These are phyloP conservation scores for Russula brevipes DNA, from an alignment of 768 basidiomycete species.

Conservation along the genomic window DNA sequence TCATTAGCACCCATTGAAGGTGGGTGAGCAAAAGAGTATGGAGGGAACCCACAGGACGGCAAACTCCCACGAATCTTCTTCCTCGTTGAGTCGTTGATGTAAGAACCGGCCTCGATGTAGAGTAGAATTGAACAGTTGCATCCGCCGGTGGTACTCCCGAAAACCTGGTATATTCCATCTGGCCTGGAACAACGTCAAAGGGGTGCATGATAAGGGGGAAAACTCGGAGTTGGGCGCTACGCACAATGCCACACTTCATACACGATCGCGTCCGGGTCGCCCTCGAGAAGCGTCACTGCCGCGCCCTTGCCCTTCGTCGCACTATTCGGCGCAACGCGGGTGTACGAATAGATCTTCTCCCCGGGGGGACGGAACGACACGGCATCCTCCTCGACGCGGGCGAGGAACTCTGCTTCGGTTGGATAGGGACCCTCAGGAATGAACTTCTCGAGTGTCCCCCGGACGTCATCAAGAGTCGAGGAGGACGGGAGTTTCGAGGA, in stretches of 20 bases:
- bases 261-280: slow-evolving; percentile 57
- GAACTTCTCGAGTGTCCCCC: slow-evolving; percentile 66
- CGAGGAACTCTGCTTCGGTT: slow-evolving; percentile 59
- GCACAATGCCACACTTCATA: slow-evolving; percentile 89
- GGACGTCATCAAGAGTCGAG: slow-evolving; percentile 82
- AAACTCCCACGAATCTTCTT: slow-evolving; percentile 94
- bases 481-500: slow-evolving; percentile 54
- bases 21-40: not conserved
- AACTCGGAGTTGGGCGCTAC: slow-evolving; percentile 29
- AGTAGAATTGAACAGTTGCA: slow-evolving; percentile 94
- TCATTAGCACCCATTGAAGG: not conserved
- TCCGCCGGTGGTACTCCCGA: slow-evolving; percentile 80
- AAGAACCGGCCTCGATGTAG: slow-evolving; percentile 94
- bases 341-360: slow-evolving; percentile 69
- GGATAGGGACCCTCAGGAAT: slow-evolving; percentile 79
- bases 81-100: slow-evolving; percentile 66
- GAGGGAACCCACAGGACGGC: slow-evolving; percentile 58
- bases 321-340: slow-evolving; percentile 43
- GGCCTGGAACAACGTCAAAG: slow-evolving; percentile 41
- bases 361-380: slow-evolving; percentile 71
- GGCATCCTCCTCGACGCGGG: slow-evolving; percentile 75
- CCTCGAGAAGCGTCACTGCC: slow-evolving; percentile 40
- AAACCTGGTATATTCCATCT: slow-evolving; percentile 87
- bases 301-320: slow-evolving; percentile 54
- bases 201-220: not conserved